Evolutionary conservation across 768 basidiomycete genomes (phyloP).

Genomic region (Chalciporus piperatus): DNA sequence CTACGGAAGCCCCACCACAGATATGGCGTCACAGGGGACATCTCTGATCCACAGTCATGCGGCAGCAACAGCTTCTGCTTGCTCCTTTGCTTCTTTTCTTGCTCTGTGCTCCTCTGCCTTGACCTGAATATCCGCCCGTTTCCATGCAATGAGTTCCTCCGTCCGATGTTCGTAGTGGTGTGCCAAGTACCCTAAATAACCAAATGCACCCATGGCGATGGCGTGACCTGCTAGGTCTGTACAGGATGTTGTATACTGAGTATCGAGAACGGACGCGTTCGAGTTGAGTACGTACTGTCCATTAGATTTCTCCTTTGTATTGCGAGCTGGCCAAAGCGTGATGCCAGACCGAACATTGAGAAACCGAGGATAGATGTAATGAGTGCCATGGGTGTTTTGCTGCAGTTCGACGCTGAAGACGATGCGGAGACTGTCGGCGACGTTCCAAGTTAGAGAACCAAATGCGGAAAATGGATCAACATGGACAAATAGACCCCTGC

Average conservation of each 20-base stretch:
- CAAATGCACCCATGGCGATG: conserved; percentile 67
- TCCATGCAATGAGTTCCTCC: conserved; percentile 57
- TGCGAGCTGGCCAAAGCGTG: conserved; percentile 82
- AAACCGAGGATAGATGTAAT: conserved; percentile 72
- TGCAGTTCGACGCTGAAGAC: neutral
- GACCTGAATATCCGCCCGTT: conserved; percentile 56
- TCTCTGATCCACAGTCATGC: conserved; percentile 15
- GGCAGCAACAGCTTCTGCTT: conserved; percentile 25
- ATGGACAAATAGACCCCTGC: conserved; percentile 25
- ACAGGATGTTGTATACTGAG: neutral
- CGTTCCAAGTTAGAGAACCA: neutral
- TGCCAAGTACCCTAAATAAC: conserved; percentile 72
- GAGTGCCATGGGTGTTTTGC: conserved; percentile 50
- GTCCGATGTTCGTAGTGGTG: conserved; percentile 66
- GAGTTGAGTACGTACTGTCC: conserved; percentile 58
- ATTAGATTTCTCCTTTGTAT: conserved; percentile 79
- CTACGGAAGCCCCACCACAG: conserved; percentile 10
- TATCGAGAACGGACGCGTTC: neutral
- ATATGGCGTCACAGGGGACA: neutral
- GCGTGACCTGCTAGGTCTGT: conserved; percentile 73
- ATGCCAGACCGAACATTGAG: conserved; percentile 78
- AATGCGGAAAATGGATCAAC: conserved; percentile 19
- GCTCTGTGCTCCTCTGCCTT: conserved; percentile 33
- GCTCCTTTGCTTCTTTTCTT: conserved; percentile 21
- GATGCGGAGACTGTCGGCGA: conserved; percentile 12